Conservation (phyloP, 169 alveolate genomes). For the Plasmodium sp. region DNA sequence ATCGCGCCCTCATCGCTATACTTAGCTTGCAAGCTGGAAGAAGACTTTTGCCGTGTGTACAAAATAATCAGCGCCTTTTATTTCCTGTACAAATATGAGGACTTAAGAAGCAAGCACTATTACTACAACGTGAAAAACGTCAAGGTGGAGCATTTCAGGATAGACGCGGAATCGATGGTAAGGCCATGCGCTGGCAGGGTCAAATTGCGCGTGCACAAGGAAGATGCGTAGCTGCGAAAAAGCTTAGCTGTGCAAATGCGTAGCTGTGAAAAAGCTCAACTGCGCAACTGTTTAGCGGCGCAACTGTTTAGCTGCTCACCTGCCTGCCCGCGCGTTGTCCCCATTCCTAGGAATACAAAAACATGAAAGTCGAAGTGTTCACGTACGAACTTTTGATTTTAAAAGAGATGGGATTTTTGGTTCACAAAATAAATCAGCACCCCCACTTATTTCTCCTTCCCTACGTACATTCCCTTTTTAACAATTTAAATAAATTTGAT, state of each 20-base stretch:
- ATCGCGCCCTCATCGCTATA: slow-evolving; percentile 90
- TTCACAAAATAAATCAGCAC: slow-evolving; percentile 81
- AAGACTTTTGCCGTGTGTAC: slow-evolving; percentile 88
- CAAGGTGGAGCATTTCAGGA: slow-evolving; percentile 36
- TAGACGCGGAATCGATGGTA: slow-evolving; percentile 63
- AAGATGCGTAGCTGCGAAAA: neutral
- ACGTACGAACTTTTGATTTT: slow-evolving; percentile 90
- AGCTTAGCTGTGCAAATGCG: too few species aligned
- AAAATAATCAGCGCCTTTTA: slow-evolving; percentile 88
- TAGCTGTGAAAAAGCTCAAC: neutral
- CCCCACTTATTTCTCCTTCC: slow-evolving; percentile 90
- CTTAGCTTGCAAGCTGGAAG: slow-evolving; percentile 91
- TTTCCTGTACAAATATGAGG: slow-evolving; percentile 75
- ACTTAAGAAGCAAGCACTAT: slow-evolving; percentile 50
- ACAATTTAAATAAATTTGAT: slow-evolving; percentile 84
- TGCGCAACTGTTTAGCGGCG: neutral
- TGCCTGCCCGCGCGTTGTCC: neutral
- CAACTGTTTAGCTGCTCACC: neutral
- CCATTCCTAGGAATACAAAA: slow-evolving; percentile 47
- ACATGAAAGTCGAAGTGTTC: slow-evolving; percentile 83
- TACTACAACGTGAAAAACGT: slow-evolving; percentile 66
- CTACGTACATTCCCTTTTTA: slow-evolving; percentile 89
- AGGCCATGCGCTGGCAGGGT: neutral
- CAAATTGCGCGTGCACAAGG: neutral
- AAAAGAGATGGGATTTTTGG: slow-evolving; percentile 90